Conservation (phyloP, 495 filamentous ascomycete genomes). For the Lineolata rhizophorae region DNA sequence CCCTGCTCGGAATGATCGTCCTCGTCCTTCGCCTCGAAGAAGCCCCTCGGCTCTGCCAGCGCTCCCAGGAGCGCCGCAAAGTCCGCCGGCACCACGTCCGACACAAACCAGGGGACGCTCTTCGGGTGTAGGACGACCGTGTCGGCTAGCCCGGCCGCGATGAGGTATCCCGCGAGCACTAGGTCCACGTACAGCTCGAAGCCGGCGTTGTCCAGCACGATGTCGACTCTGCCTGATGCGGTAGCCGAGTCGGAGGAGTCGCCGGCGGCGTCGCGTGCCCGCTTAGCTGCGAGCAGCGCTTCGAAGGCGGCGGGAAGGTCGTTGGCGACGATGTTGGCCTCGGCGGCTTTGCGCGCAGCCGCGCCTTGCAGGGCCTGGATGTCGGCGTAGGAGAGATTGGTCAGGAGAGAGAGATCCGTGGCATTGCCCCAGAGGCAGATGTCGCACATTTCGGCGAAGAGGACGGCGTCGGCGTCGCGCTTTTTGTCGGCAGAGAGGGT, state of each 20-base stretch:
- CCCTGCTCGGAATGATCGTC: slow-evolving; percentile 36
- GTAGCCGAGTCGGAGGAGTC: too few species aligned
- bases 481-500: slow-evolving; percentile 15
- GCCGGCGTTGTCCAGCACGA: slow-evolving; percentile 87
- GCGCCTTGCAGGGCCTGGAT: slow-evolving; percentile 90
- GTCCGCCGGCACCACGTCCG: slow-evolving; percentile 71
- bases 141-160: slow-evolving; percentile 63
- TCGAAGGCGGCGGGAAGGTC: slow-evolving; percentile 55
- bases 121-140: slow-evolving; percentile 83
- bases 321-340: slow-evolving; percentile 78
- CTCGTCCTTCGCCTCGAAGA: slow-evolving; percentile 47
- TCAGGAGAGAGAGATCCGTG: slow-evolving; percentile 80
- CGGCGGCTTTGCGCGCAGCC: slow-evolving; percentile 57
- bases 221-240: slow-evolving; percentile 58
- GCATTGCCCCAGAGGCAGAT: slow-evolving; percentile 98
- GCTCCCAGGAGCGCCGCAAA: slow-evolving; percentile 59
- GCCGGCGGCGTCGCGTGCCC: slow-evolving; percentile 42
- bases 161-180: slow-evolving; percentile 70
- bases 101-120: slow-evolving; percentile 91
- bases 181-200: slow-evolving; percentile 94
- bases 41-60: slow-evolving; percentile 47
- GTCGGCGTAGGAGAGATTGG: slow-evolving; percentile 77
- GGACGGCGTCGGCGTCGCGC: slow-evolving; percentile 48
- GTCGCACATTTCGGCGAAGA: slow-evolving; percentile 89
- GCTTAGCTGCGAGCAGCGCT: slow-evolving; percentile 29